These are phyloP conservation scores for Suhomyces sp. DNA, from an alignment of 805 yeast species.

Conservation along the genomic window DNA sequence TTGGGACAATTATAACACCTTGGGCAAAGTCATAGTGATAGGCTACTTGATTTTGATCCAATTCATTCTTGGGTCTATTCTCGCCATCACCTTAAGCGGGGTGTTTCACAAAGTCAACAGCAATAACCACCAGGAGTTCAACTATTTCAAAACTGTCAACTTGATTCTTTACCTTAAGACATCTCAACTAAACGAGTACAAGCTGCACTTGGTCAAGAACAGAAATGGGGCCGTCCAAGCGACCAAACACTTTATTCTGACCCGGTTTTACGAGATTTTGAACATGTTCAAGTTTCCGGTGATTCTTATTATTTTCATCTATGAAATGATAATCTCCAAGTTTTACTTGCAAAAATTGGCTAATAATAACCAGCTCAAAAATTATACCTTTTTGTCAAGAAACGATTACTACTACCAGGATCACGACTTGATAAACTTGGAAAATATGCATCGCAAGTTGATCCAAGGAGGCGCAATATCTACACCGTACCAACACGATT, in stretches of 20 bases:
- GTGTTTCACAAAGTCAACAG: constrained; percentile 34
- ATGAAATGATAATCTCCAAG: constrained; percentile 27
- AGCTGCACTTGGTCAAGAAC: background rate
- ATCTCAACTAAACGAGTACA: constrained; percentile 18
- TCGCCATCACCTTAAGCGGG: constrained; percentile 51
- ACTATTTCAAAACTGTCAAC: constrained; percentile 39
- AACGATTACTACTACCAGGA: constrained; percentile 32
- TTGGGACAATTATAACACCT: constrained; percentile 46
- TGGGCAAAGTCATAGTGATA: constrained; percentile 48
- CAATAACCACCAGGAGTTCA: constrained; percentile 36
- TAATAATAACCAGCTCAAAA: constrained; percentile 20
- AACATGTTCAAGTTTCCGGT: constrained; percentile 37
- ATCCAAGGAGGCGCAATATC: constrained; percentile 7
- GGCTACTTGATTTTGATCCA: constrained; percentile 53
- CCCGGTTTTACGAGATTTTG: constrained; percentile 14
- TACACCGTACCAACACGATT: constrained; percentile 9
- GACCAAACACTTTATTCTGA: constrained; percentile 2
- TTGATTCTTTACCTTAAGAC: constrained; percentile 35
- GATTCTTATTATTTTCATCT: constrained; percentile 28
- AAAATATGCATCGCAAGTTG: constrained; percentile 7
- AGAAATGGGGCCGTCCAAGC: constrained; percentile 2
- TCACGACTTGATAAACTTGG: constrained; percentile 23
- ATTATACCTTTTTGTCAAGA: constrained; percentile 34
- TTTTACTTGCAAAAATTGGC: constrained; percentile 15
- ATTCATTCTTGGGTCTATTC: constrained; percentile 51